phyloP scores from a whole-genome alignment of 2,329 filamentous ascomycete genomes.

The Orbilia javanica region DNA sequence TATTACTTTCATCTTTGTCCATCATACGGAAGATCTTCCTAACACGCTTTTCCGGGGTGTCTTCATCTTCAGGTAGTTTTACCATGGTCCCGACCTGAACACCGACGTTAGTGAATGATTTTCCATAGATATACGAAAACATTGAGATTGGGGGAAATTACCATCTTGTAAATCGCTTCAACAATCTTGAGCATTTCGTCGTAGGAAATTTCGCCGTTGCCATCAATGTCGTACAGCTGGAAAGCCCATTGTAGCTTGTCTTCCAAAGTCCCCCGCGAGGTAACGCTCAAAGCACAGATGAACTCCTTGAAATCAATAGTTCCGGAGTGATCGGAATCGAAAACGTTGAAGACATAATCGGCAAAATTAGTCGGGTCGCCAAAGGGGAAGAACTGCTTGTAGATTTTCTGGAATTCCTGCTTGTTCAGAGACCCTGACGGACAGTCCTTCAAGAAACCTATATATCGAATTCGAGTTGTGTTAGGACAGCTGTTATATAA shows the following conservation, averaged over 20 bases:
- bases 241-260: constrained; percentile 99
- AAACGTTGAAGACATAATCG: constrained; percentile 99
- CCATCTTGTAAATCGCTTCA: constrained; percentile 99
- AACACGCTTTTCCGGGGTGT: constrained; percentile 98
- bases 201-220: constrained; percentile 98
- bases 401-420: constrained; percentile 99
- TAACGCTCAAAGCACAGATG: constrained; percentile 97
- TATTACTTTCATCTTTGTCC: constrained; percentile 99
- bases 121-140: no score
- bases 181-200: constrained; percentile 99
- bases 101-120: constrained; percentile 1
- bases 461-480: no score
- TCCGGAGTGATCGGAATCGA: constrained; percentile 96
- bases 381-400: constrained; percentile 99
- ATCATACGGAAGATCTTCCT: constrained; percentile 99
- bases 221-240: constrained; percentile 98
- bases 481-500: no score
- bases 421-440: constrained; percentile 96
- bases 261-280: constrained; percentile 97
- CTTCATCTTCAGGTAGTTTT: constrained; percentile 97
- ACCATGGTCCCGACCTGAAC: constrained; percentile 96
- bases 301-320: constrained; percentile 99
- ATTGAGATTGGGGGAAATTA: constrained; percentile 65
- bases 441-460: constrained; percentile 98
- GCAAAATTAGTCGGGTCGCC: constrained; percentile 97